These are phyloP conservation scores for Handroanthus guayacan DNA, from an alignment of 257 asterid species.

Conservation along the genomic window DNA sequence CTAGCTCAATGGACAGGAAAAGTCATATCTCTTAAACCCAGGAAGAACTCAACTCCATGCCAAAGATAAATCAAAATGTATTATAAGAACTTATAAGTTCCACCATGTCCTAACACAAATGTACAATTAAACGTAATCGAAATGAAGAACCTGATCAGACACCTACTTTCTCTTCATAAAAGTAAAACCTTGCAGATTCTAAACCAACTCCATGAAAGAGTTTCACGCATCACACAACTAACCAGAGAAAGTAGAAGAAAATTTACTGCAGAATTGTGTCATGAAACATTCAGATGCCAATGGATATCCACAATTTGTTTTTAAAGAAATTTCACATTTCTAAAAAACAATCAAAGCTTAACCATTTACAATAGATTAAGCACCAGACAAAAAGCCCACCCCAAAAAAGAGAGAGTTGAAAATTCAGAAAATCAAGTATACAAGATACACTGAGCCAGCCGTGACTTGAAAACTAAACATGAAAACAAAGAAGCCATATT, in stretches of 20 bases:
- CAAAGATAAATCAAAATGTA: neutral
- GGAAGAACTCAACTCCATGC: neutral
- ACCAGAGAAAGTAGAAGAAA: neutral
- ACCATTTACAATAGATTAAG: too few relatives aligned
- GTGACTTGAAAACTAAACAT: neutral
- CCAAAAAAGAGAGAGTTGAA: neutral
- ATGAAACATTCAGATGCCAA: neutral
- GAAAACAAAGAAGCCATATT: neutral
- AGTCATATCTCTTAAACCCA: neutral
- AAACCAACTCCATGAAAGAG: neutral
- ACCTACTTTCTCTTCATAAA: neutral
- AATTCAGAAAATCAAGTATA: neutral
- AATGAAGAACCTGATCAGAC: neutral
- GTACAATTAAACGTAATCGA: neutral
- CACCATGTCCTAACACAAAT: neutral
- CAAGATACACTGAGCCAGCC: neutral
- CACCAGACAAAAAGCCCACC: too few relatives aligned
- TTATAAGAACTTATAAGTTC: neutral
- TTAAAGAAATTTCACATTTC: too few relatives aligned
- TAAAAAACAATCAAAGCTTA: too few relatives aligned
- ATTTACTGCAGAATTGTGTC: conserved; percentile 16
- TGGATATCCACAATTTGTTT: too few relatives aligned
- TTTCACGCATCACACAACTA: neutral
- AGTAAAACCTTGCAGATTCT: neutral
- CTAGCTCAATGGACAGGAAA: conserved; percentile 20